Evolutionary conservation across 352 stramenopile genomes (phyloP), one percentile per base, ranked within the genome.

Genomic region (Phytophthora melonis): DNA sequence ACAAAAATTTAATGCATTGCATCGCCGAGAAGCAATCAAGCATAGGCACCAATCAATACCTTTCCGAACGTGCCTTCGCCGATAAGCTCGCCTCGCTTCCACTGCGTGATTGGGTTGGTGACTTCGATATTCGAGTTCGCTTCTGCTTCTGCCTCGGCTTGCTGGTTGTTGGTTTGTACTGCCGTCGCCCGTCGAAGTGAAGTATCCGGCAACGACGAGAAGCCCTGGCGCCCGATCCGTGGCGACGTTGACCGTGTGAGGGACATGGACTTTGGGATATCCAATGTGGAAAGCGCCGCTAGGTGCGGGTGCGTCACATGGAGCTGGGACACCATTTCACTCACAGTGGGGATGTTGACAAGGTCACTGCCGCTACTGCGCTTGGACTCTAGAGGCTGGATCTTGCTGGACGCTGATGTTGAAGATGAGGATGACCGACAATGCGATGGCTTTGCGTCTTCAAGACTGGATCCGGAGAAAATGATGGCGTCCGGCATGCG

Each of bases 31-130:
- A 11, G 18, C 13, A 53, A 13, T 53, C 45, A 30, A 53, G n/a
- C 43, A 47, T 23, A 16, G 18, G 30, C 7, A 10, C 19, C 47
- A 11, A n/a, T 65, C 47, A 11, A n/a, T 65, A 88, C 83, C 59
- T 92, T 90, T 58, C 97, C 97, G 79, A 99, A 99, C 0, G 94
- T 98, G 45, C 97, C 97, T 74, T 92, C 85, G 11, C 97, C 97
- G 64, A 99, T 98, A 52, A 98, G 82, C 54, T 98, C 86, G 4
- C 97, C 97, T 34, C 97, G 79, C 65, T 95, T 98, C 97, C 97
- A 99, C 64, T 97, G 76, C 18, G 83, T 84, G 49, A 88, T 91
- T 6, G 72, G 53, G n/a, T 77, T 84, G 5, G 76, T 75, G 0
- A 59, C 63, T 39, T 67, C 30, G 1, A 64, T 4, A 9, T 53